Percentiles rank a stretch among this genome's conserved stretches.
Conservation (phyloP, 257 asterid species). For the Salvia splendens region DNA sequence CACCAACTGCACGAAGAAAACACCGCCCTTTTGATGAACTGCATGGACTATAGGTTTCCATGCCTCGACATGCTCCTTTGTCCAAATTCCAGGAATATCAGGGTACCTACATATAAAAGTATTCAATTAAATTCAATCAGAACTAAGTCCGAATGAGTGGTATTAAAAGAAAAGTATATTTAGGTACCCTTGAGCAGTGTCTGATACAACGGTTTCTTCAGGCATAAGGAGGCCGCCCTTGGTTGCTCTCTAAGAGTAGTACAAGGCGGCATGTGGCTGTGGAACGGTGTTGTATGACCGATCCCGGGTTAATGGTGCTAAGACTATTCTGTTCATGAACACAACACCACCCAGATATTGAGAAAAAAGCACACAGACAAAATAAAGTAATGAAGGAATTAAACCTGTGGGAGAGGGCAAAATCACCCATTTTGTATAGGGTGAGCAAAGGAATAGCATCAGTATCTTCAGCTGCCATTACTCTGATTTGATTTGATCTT, state of each 20-base stretch:
- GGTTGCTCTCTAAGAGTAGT: constrained; percentile 42
- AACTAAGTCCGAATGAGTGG: too few species aligned
- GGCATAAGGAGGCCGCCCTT: constrained; percentile 39
- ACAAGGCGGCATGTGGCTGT: constrained; percentile 39
- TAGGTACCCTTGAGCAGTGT: constrained; percentile 36
- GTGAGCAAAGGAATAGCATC: constrained; percentile 35
- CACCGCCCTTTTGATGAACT: constrained; percentile 48
- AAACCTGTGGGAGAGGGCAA: constrained; percentile 44
- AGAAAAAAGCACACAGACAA: too few species aligned
- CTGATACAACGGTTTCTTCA: constrained; percentile 44
- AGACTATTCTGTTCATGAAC: constrained; percentile 32
- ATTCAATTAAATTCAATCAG: not conserved
- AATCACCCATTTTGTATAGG: constrained; percentile 40
- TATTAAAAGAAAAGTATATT: not conserved
- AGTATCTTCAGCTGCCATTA: not conserved
- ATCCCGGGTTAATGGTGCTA: constrained; percentile 43
- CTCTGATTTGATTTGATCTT: not conserved
- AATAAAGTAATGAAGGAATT: not conserved
- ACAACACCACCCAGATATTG: too few species aligned
- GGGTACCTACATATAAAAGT: constrained; percentile 22
- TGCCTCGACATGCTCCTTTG: constrained; percentile 50
- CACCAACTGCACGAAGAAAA: constrained; percentile 48
- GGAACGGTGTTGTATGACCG: constrained; percentile 36
- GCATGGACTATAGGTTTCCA: constrained; percentile 56
- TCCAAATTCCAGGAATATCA: constrained; percentile 50